Evolutionary conservation across 73 alveolate species (phyloP), one percentile per base, ranked within the genome.

Genomic region (Loxodes magnus): DNA sequence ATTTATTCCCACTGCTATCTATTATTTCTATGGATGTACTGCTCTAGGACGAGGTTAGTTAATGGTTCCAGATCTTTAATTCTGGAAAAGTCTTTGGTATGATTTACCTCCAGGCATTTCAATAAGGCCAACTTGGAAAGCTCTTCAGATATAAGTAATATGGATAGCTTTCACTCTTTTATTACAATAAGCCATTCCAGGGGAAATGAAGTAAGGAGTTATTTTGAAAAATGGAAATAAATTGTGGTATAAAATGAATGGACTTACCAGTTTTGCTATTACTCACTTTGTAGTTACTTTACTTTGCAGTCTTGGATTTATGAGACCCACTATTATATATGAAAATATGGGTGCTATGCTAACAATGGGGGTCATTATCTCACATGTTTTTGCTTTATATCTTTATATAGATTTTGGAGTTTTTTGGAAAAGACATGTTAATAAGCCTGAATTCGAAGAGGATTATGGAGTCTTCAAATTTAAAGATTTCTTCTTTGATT

Each of bases 261-360:
- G 68, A 43, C 23, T 56, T 44, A 43, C 43, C 14, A 10, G 35
- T 48, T 56, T 56, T 35, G 27, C 29, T 38, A 26, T 36, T 27
- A 56, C 57, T 36, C 42, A 56, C 34, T 23, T 38, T 4, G 68
- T 35, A 27, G 22, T 56, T 35, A 42, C 5, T 46, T 46, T 56
- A 36, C 22, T 12, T 4, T 56, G 68, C 46, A 6, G n/a, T 33
- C 43, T 42, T 15, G 68, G 31, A 36, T 21, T 56, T 20, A 31
- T 56, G 5, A 27, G 41, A 36, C 68, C 68, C 16, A 42, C 39
- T 46, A 42, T 42, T 35, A 56, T 56, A 26, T 56, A 42, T 30
- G 43, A 16, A 34, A 56, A 56, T 56, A 56, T 56, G 68, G 68
- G 68, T 35, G 68, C 68, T 16, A 43, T 56, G n/a, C 19, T 56